Evolutionary conservation across 2,329 filamentous ascomycete genomes (phyloP), one percentile per base, ranked within the genome.

Genomic region (Cylindrodendrum hubeiense): DNA sequence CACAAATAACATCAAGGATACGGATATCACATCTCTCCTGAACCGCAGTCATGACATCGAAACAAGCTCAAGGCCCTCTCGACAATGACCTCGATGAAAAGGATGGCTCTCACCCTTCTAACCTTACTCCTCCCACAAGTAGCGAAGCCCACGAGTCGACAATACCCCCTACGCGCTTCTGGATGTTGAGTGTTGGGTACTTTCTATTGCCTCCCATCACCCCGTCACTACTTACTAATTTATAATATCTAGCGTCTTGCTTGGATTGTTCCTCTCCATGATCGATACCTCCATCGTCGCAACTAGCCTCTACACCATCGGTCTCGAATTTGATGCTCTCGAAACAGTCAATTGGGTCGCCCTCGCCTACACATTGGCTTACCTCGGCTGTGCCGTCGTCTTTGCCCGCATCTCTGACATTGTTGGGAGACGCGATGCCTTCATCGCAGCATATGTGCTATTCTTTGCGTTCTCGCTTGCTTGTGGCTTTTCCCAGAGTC

Each of bases 271-370:
- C 57, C 81, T 90, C 51, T 85, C 88, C 28, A 83, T 89, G 70
- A 74, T 89, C n/a, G 87, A 90, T 73, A 84, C 85, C 2, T 87
- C 87, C 4, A 89, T 90, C 39, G 85, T 90, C 1, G 86, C 87
- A 1, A 89, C 87, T 13, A 85, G 85, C 47, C 75, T 90, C 10
- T 85, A 85, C 69, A 80, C 80, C n/a, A 89, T 90, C 50, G 85
- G 84, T 2, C 73, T 71, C 17, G 85, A 90, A 4, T 86, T 90
- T 50, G 60, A 81, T 12, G 79, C 81, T 15, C 68, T 85, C 3
- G 75, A 79, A 12, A 71, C 70, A 4, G 80, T 87, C 57, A 88
- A 86, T 70, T 87, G 85, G 85, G 82, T 89, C 0, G 85, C 85
- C 0, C 78, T 90, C 39, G 79, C 85, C 7, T 89, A 89, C 68